Percentiles rank a stretch among this genome's conserved stretches.
Evolutionary conservation across 2,329 filamentous ascomycete genomes (phyloP).

Genomic region (Aspergillus sp.): DNA sequence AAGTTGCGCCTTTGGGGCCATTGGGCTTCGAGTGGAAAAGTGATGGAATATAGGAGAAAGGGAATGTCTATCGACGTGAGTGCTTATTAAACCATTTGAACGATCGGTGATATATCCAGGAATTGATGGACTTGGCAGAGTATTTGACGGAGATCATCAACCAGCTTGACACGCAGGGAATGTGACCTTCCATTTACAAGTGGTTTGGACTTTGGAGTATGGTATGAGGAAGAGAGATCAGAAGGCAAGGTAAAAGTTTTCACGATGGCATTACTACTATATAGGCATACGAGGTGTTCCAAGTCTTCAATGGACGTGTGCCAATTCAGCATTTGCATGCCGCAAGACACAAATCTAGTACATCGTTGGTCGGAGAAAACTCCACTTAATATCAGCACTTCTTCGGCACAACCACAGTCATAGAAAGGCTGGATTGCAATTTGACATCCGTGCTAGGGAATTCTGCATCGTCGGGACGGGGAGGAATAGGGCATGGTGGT

Average conservation of each 20-base stretch:
- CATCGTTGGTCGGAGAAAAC: constrained; percentile 40
- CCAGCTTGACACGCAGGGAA: no score
- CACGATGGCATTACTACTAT: background rate
- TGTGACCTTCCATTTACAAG: no score
- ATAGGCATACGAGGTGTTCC: constrained; percentile 36
- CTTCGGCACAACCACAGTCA: constrained; percentile 98
- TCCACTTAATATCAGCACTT: constrained; percentile 82
- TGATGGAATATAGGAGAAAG: no score
- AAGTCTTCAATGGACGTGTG: constrained; percentile 52
- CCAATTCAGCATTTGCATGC: constrained; percentile 35
- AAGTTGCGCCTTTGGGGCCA: no score
- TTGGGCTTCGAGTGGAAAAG: no score
- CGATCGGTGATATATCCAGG: no score
- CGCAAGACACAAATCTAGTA: constrained; percentile 49
- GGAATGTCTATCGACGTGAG: no score
- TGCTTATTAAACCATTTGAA: no score
- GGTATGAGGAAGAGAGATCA: background rate
- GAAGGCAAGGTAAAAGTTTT: background rate
- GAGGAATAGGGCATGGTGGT: constrained; percentile 4
- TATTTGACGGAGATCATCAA: no score
- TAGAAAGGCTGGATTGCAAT: constrained; percentile 84
- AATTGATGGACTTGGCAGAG: no score
- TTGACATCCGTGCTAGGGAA: constrained; percentile 94
- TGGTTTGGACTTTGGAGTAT: constrained; percentile 39
- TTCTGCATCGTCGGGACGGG: background rate